Percentiles rank a stretch among this genome's conserved stretches.
Evolutionary conservation across 139 green algal genomes (phyloP).

Genomic region (Chlamydomonas sphaeroides): DNA sequence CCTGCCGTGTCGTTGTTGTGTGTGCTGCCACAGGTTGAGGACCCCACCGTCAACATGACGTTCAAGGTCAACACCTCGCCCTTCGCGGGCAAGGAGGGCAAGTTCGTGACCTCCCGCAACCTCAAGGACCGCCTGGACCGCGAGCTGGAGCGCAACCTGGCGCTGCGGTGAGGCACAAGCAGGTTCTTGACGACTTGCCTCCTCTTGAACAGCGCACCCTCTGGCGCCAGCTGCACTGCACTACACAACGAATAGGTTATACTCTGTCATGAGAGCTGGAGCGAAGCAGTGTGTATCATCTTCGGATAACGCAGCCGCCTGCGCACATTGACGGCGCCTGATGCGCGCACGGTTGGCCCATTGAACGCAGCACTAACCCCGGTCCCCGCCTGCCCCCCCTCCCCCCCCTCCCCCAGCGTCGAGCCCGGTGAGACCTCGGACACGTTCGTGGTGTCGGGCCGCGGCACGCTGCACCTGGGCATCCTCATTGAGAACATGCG

Average conservation of each 20-base stretch:
- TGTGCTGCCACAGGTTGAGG: slow-evolving; percentile 79
- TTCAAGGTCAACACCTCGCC: slow-evolving; percentile 97
- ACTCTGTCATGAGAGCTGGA: too few species aligned
- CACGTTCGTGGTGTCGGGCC: slow-evolving; percentile 92
- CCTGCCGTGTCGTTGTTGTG: too few species aligned
- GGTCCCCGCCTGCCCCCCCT: background rate
- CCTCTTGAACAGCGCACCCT: too few species aligned
- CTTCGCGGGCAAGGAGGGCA: slow-evolving; percentile 96
- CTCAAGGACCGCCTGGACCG: slow-evolving; percentile 81
- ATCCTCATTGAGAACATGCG: slow-evolving; percentile 99
- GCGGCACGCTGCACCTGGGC: slow-evolving; percentile 87
- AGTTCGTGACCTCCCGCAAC: slow-evolving; percentile 94
- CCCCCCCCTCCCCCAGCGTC: slow-evolving; percentile 58
- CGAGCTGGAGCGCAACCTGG: slow-evolving; percentile 98
- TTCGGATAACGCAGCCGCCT: too few species aligned
- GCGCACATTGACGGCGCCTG: too few species aligned
- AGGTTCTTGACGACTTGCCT: too few species aligned
- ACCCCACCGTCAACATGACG: slow-evolving; percentile 98
- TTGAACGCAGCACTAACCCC: background rate
- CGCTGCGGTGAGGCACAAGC: slow-evolving; percentile 72
- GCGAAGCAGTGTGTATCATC: too few species aligned
- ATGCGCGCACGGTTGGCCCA: too few species aligned
- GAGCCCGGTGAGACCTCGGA: slow-evolving; percentile 93
- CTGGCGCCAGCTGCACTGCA: too few species aligned
- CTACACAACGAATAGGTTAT: too few species aligned